phyloP scores from a whole-genome alignment of 805 yeast genomes.

The Wickerhamiella musiphila region DNA sequence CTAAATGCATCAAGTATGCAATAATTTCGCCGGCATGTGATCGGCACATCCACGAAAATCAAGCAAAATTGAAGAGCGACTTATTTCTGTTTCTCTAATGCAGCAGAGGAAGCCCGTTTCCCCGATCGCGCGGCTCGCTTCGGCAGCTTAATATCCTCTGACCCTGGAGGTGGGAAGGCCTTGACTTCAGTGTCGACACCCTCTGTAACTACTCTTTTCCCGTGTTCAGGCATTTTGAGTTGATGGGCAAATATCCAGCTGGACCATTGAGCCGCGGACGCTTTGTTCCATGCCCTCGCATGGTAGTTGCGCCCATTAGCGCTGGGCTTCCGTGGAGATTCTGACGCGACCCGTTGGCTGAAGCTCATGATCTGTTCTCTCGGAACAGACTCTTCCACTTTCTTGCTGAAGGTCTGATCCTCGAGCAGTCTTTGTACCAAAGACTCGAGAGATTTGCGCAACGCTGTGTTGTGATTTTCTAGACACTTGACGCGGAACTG shows the following conservation, averaged over 20 bases:
- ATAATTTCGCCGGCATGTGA: no score
- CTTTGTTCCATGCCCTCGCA: not conserved
- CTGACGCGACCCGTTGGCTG: slow-evolving; percentile 10
- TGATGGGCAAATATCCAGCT: slow-evolving; percentile 10
- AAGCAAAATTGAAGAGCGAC: no score
- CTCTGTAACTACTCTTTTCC: slow-evolving; percentile 11
- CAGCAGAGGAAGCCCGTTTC: no score
- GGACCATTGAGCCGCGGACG: slow-evolving; percentile 4
- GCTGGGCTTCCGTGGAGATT: not conserved
- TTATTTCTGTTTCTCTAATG: no score
- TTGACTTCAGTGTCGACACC: slow-evolving; percentile 11
- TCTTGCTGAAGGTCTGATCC: slow-evolving; percentile 16
- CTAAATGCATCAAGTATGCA: no score
- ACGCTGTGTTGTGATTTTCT: slow-evolving; percentile 19
- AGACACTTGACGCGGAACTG: slow-evolving; percentile 18
- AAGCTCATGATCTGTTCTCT: slow-evolving; percentile 8
- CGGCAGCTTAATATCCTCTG: slow-evolving; percentile 5
- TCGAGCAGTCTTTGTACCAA: slow-evolving; percentile 21
- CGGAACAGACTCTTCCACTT: slow-evolving; percentile 15
- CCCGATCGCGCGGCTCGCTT: slow-evolving; percentile 8
- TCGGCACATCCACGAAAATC: no score
- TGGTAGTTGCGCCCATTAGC: not conserved
- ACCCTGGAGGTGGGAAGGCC: slow-evolving; percentile 1
- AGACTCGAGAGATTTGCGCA: slow-evolving; percentile 19
- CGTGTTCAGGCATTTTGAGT: slow-evolving; percentile 6